phyloP scores from a whole-genome alignment of 768 basidiomycete species.

The Lactifluus hygrophoroides region DNA sequence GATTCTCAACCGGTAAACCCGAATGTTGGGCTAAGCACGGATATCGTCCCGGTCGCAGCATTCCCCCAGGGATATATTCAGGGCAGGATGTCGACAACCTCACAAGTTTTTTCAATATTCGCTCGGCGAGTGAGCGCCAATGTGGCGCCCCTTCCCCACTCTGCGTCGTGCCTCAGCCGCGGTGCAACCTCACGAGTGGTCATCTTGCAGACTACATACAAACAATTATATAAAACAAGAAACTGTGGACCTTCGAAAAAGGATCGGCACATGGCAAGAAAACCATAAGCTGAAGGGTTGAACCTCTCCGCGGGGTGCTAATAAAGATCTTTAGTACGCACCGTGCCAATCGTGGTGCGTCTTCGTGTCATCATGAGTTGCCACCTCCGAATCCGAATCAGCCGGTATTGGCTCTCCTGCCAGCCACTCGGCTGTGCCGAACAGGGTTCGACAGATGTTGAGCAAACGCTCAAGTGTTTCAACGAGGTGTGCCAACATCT shows the following conservation, averaged over 20 bases:
- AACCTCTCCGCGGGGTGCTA: background rate
- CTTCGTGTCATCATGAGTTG: background rate
- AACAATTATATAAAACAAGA: background rate
- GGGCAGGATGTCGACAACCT: background rate
- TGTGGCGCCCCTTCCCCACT: no score
- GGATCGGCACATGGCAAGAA: background rate
- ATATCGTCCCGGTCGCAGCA: background rate
- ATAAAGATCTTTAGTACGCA: background rate
- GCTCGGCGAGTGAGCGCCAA: no score
- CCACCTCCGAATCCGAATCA: background rate
- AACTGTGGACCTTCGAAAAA: no score
- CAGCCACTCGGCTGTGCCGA: conserved; percentile 40
- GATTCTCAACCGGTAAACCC: no score
- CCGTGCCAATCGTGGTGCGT: background rate
- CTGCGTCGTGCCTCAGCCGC: background rate
- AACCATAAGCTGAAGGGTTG: background rate
- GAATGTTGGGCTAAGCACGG: background rate
- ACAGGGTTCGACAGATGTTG: conserved; percentile 33
- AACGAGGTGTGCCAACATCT: conserved; percentile 35
- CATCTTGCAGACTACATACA: background rate
- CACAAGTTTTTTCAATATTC: background rate
- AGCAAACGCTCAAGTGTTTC: conserved; percentile 36
- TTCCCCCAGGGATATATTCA: background rate
- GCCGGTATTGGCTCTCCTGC: conserved; percentile 17
- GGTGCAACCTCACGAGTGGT: no score